Conservation (phyloP, 495 filamentous ascomycete genomes). For the Cairneyella variabilis region DNA sequence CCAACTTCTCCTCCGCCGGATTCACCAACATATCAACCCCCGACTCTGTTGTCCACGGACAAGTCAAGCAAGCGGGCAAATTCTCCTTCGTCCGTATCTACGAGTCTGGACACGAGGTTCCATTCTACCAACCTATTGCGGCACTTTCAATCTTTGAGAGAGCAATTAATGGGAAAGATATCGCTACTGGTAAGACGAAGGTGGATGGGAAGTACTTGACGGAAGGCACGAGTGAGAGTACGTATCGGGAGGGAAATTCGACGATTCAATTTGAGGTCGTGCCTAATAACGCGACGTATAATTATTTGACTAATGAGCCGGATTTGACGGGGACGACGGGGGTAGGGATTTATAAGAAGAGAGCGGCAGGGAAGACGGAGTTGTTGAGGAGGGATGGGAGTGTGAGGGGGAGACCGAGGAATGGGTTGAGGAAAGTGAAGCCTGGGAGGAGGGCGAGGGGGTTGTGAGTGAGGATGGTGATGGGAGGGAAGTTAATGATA, state of each 20-base stretch:
- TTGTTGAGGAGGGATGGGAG: too few relatives aligned
- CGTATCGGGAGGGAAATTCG: conserved; percentile 53
- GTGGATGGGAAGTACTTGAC: conserved; percentile 38
- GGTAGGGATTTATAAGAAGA: too few relatives aligned
- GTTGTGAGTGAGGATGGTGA: too few relatives aligned
- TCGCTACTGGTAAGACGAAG: conserved; percentile 52
- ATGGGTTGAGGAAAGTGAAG: too few relatives aligned
- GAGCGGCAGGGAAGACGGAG: too few relatives aligned
- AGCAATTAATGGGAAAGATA: conserved; percentile 49
- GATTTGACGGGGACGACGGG: conserved; percentile 13
- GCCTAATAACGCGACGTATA: conserved; percentile 48
- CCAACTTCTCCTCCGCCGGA: conserved; percentile 45
- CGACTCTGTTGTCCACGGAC: conserved; percentile 56
- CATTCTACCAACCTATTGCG: conserved; percentile 66
- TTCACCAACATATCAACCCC: conserved; percentile 51
- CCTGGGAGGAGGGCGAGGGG: too few relatives aligned
- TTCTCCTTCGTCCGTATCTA: conserved; percentile 59
- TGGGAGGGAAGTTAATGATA: too few relatives aligned
- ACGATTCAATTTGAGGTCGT: conserved; percentile 50
- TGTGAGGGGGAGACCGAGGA: too few relatives aligned
- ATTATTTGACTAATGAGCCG: conserved; percentile 47
- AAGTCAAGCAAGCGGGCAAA: conserved; percentile 57
- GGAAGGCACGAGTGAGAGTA: conserved; percentile 44
- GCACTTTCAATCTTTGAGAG: conserved; percentile 57
- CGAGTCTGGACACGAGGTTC: conserved; percentile 55